Evolutionary conservation across 2,329 filamentous ascomycete species (phyloP).

Genomic region (Sporothrix globosa): DNA sequence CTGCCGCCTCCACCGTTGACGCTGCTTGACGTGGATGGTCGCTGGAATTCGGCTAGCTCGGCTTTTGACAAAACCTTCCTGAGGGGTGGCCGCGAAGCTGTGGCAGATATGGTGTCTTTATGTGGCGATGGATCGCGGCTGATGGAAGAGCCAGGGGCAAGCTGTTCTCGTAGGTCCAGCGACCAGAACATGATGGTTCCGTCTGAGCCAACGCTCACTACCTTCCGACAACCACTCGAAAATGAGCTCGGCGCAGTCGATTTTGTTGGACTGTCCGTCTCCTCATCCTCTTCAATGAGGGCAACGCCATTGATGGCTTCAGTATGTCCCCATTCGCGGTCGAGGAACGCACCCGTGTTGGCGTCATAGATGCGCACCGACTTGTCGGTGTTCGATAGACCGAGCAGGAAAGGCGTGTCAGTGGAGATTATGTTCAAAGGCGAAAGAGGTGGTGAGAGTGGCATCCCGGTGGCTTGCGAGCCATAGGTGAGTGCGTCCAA

Average conservation of each 20-base stretch:
- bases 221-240: conserved; percentile 50
- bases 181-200: conserved; percentile 83
- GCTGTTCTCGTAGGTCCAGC: conserved; percentile 55
- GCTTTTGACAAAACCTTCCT: conserved; percentile 84
- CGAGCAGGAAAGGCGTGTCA: conserved; percentile 70
- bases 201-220: conserved; percentile 77
- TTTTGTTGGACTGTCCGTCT: conserved; percentile 19
- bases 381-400: conserved; percentile 94
- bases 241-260: not conserved
- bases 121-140: conserved; percentile 51
- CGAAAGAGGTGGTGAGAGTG: not conserved
- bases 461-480: conserved; percentile 49
- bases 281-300: conserved; percentile 64
- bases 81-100: conserved; percentile 70
- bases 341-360: conserved; percentile 74
- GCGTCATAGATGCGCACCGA: conserved; percentile 88
- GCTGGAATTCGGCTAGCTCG: conserved; percentile 79
- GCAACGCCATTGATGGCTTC: conserved; percentile 88
- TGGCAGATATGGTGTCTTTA: conserved; percentile 50
- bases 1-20: conserved; percentile 22
- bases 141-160: conserved; percentile 40
- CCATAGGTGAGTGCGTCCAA: conserved; percentile 74
- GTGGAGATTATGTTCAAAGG: conserved; percentile 28
- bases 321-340: conserved; percentile 92
- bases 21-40: conserved; percentile 46